phyloP scores from a whole-genome alignment of 2,329 filamentous ascomycete genomes.

The Scedosporium minutisporum region DNA sequence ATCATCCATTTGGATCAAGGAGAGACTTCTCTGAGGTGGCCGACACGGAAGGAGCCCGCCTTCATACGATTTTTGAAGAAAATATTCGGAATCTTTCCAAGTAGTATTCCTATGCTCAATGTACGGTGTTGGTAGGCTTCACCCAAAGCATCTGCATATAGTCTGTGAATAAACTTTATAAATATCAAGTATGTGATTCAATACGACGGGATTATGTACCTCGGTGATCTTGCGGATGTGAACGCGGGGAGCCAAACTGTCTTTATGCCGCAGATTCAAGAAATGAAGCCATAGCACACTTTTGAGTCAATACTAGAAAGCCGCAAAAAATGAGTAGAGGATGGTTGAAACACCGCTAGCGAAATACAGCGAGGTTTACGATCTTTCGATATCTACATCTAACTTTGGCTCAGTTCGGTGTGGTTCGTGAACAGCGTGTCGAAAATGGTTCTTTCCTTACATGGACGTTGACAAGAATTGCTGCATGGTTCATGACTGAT shows the following conservation, averaged over 20 bases:
- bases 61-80: constrained; percentile 14
- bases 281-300: no score
- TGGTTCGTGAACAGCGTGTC: background rate
- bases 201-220: no score
- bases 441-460: background rate
- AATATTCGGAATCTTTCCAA: background rate
- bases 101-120: background rate
- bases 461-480: background rate
- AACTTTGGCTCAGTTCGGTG: background rate
- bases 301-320: no score
- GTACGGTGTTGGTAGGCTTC: background rate
- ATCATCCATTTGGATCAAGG: constrained; percentile 14
- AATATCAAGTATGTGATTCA: no score
- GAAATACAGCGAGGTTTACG: no score
- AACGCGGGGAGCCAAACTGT: no score
- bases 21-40: constrained; percentile 15
- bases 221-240: no score
- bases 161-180: no score
- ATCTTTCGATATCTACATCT: no score
- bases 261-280: no score
- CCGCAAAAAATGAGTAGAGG: no score
- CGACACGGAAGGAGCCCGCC: constrained; percentile 14
- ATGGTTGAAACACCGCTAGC: no score
- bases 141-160: background rate
- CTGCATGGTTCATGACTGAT: background rate